Evolutionary conservation across 495 filamentous ascomycete species (phyloP).

Genomic region (Hypoxylon crocopeplum): DNA sequence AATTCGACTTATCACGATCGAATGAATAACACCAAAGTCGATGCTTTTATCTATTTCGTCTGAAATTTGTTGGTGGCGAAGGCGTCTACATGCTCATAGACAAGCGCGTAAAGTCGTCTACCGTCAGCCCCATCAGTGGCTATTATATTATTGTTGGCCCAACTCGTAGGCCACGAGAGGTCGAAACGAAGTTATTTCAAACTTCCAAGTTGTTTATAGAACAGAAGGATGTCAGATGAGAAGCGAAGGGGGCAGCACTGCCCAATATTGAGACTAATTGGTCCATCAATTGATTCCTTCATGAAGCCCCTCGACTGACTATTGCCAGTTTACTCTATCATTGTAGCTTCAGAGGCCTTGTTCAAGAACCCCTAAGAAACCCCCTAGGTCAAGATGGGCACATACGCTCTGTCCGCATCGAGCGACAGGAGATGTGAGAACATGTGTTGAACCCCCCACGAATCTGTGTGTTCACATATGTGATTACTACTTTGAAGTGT

Average conservation of each 20-base stretch:
- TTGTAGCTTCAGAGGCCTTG: neutral
- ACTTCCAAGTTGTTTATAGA: slow-evolving; percentile 30
- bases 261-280: slow-evolving; percentile 7
- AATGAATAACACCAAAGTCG: slow-evolving; percentile 6
- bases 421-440: neutral
- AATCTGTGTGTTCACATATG: too few species aligned
- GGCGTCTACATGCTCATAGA: slow-evolving; percentile 14
- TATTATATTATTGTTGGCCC: slow-evolving; percentile 5
- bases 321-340: slow-evolving; percentile 8
- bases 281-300: slow-evolving; percentile 20
- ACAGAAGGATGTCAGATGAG: slow-evolving; percentile 29
- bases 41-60: slow-evolving; percentile 17
- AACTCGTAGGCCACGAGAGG: neutral
- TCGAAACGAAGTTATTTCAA: slow-evolving; percentile 7
- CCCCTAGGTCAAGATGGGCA: neutral
- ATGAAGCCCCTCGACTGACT: slow-evolving; percentile 10
- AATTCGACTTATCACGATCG: slow-evolving; percentile 25
- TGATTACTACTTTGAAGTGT: slow-evolving; percentile 23
- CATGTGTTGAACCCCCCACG: too few species aligned
- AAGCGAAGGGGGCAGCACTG: slow-evolving; percentile 14
- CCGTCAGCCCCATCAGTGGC: slow-evolving; percentile 5
- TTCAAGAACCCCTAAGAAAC: neutral
- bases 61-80: slow-evolving; percentile 5
- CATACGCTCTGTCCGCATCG: neutral
- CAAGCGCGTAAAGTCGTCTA: slow-evolving; percentile 13